Evolutionary conservation across 805 yeast species (phyloP), one percentile per base, ranked within the genome.

Genomic region (Nakazawaea populi): DNA sequence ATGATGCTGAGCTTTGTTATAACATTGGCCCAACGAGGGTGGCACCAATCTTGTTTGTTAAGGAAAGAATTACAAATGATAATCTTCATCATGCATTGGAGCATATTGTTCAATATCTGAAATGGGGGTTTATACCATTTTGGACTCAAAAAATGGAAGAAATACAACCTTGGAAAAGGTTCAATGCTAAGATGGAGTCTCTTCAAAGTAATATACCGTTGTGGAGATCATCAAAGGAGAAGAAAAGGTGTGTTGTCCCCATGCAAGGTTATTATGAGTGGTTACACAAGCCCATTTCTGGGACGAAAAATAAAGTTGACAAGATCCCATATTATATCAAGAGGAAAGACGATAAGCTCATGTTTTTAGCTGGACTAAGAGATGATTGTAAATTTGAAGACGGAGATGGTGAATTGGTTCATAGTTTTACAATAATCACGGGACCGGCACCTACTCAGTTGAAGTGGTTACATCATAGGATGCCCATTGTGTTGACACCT

Each of bases 231-330:
- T 71, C 79, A 5, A 67, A 74, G 37, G 66, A 73, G 28, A 66
- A 66, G 7, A 68, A 70, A 5, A 69, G 96, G 38, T 90, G 96
- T 62, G 82, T 85, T 1, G 79, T 89, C 0, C 92, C 96, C 0
- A 75, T 87, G 39, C 77, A 79, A 58, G 97, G 97, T 0, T 91
- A 91, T 64, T 91, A 79, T 60, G 97, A 91, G 65, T 91, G 97
- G 97, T 56, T 54, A 12, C 57, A 58, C 28, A 55, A 59, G 14
- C 54, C 61, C 2, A 66, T 62, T 30, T 54, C 58, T 32, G 40
- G 42, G 11, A 36, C 32, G 5, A 45, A 34, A 18, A 10, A 9
- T 10, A 68, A 64, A 42, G 60, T 59, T 3, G 70, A 69, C 8
- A 85, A 81, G 60, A 63, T 64, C 0, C 97, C 97, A 0, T 80